Evolutionary conservation across 2,329 filamentous ascomycete species (phyloP), one percentile per base, ranked within the genome.

Genomic region (Albophoma yamanashiensis): DNA sequence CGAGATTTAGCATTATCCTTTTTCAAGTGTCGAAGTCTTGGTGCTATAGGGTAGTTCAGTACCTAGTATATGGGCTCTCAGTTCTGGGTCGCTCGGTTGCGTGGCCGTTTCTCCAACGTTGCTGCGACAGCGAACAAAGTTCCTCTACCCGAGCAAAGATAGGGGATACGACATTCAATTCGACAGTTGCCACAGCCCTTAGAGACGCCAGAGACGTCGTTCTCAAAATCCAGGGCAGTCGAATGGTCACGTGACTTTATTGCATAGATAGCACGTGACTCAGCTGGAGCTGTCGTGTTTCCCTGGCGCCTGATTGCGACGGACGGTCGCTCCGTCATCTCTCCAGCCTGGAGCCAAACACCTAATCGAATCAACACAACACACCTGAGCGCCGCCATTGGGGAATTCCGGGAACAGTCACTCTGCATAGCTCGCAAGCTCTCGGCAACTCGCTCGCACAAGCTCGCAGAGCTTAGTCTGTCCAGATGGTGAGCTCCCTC

Each of bases 251-350:
- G 50, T 55, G 50, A 55, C 50, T 8, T 4, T 12, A 1, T 14
- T 17, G 9, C 1, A 25, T 14, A 15, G 31, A 17, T 11, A 6
- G 2, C 70, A 73, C 73, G 73, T 74, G 73, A 71, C 60, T 62
- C 11, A 39, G 57, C 60, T 60, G 42, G 64, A 70, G 74, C 69
- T 75, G 75, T 76, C 76, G 76, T 76, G 75, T 76, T 72, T 73
- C 70, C 67, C 75, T 77, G 76, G 70, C 73, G 76, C 76, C 76
- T 78, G 69, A 69, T 69, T 63, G 64, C 50, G 62, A 61, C 63
- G 64, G 68, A 67, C 63, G 62, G 62, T 64, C 63, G 62, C 62
- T 64, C 63, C 65, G 68, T 63, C 65, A 65, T 64, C 50, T 36
- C 31, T n/a, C 20, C 50, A n/a, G 31, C 20, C n/a, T 31, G 4